Base-by-base conservation (phyloP, 306 rosid genomes). In the Corylus heterophylla region DNA sequence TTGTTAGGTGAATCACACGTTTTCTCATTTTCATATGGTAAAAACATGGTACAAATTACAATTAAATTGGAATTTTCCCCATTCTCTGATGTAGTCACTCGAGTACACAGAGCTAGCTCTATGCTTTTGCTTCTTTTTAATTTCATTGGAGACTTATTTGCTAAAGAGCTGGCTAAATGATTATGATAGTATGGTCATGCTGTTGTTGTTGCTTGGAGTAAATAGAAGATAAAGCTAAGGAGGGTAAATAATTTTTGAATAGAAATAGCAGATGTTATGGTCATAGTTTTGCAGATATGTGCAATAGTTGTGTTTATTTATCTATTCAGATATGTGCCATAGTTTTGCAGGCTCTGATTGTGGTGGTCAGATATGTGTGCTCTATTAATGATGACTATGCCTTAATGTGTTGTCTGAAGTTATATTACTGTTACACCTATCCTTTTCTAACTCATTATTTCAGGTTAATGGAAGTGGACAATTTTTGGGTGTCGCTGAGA, bases 381-480 rank as follows among this genome's bases (percentile, higher is more conserved):
- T 11, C 67, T 61, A 61, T 61, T 61, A 61, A 61, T 25, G 12
- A 45, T 75, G 2, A 69, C 7, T 39, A n/a, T 54, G 1, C 48
- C 42, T 14, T 0, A 16, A 39, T 10, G 67, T 25, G 18, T 27
- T 42, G 7, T 42, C 44, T 17, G 11, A 27, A 64, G 56, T 3
- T 18, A 1, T 59, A 5, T 42, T 13, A 51, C 12, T 47, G 13
- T 37, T 31, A 20, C 11, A 39, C 45, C 16, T 31, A 31, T 45
- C 25, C 20, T 54, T 56, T 12, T 42, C 7, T 68, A n/a, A 42
- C 27, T 68, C 59, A 20, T 70, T 55, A 66, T 75, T 47, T 61
- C 87, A 94, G 98, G 98, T 94, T 35, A 94, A 94, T 80, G 88
- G 88, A 37, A 94, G 98, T 44, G 85, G 94, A 42, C 98, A 94